Conservation (phyloP, 163 green algal species). For the Scenedesmus sp. region DNA sequence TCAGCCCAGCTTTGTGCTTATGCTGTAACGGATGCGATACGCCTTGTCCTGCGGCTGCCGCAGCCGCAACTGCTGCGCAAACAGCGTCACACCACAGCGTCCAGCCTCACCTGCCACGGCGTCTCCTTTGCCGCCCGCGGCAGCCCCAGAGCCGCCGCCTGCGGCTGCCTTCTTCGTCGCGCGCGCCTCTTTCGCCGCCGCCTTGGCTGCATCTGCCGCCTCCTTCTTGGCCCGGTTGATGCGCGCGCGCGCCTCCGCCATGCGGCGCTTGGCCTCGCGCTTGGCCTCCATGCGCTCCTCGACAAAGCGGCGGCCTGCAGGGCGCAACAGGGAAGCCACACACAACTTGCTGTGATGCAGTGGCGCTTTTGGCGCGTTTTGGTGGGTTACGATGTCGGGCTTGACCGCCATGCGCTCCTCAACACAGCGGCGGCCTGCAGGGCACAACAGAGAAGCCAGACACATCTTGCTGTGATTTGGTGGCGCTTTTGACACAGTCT, state of each 20-base stretch:
- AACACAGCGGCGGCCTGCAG: no score
- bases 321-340: no score
- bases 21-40: no score
- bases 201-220: conserved; percentile 42
- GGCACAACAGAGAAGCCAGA: no score
- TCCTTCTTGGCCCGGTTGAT: conserved; percentile 50
- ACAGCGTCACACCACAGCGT: not conserved
- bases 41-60: not conserved
- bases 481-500: no score
- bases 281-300: conserved; percentile 41
- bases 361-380: no score
- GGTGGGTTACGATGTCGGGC: no score
- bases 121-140: not conserved
- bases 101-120: not conserved
- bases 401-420: no score
- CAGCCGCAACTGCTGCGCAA: not conserved
- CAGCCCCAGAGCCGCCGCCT: not conserved
- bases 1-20: no score
- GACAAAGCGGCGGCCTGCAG: conserved; percentile 2
- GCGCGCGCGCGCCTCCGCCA: not conserved
- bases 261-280: conserved; percentile 10
- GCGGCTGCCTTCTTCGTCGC: not conserved
- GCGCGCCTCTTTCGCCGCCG: conserved; percentile 27
- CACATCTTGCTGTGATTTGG: no score
- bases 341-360: no score